Evolutionary conservation across 2,329 filamentous ascomycete genomes (phyloP), one percentile per base, ranked within the genome.

Genomic region (Penicillium expansum): DNA sequence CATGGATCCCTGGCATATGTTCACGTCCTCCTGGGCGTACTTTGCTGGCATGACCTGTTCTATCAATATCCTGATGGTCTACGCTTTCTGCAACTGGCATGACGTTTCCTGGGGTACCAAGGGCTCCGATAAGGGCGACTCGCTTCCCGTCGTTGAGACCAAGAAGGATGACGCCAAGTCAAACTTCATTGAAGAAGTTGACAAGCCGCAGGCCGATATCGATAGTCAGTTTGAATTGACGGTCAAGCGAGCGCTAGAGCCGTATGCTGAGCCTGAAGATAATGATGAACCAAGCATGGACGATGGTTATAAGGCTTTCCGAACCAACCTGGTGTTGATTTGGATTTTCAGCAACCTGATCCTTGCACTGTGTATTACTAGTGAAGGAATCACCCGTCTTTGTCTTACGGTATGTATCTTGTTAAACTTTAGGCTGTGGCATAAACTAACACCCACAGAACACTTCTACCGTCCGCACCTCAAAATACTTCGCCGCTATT

Each of bases 51-150:
- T 93, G 85, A 95, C 92, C 14, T 94, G 91, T 24, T 97, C 96
- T 79, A 92, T 96, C 85, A 97, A 97, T 81, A 93, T 97, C 67
- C 87, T 97, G 71, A 97, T 95, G 85, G 91, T 97, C 52, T 97
- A 97, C 77, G 91, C 93, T 60, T 97, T 96, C 84, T 94, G 91
- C 86, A 97, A 97, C 81, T 97, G 93, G 93, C 93, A 97, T 78
- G 93, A 97, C 79, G 93, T 97, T 51, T 97, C 93, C 13, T 97
- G 93, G 93, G 93, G 93, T 83, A 97, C 93, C 78, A 97, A 97
- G 83, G 93, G 93, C 71, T 90, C 93, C 4, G 93, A 97, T 80
- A 96, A 95, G 79, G 86, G 88, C 38, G 93, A 97, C 69, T 89
- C 90, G 27, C 82, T 97, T 16, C 93, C 93, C 0, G 94, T 92